A percentile compares a stretch with the other conserved stretches of the same genome.
These are phyloP conservation scores for Mrakia frigida DNA, from an alignment of 768 basidiomycete genomes.

Conservation along the genomic window DNA sequence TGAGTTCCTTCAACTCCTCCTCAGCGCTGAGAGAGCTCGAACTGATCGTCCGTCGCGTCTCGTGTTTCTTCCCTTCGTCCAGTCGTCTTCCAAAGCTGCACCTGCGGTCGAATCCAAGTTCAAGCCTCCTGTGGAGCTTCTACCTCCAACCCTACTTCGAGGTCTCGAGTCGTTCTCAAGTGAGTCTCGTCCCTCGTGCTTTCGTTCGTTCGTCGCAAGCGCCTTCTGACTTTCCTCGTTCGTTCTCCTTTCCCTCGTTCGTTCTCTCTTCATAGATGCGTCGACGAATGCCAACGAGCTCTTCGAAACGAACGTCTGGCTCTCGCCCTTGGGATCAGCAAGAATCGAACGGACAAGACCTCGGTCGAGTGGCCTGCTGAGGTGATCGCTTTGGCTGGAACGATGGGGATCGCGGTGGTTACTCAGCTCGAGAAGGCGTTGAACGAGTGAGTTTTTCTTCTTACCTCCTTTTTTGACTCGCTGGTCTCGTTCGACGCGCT, in stretches of 20 bases:
- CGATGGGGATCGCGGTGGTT: slow-evolving; percentile 60
- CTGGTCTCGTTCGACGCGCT: too few relatives aligned
- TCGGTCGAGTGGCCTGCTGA: slow-evolving; percentile 56
- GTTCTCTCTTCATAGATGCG: slow-evolving; percentile 44
- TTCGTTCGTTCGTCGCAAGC: not conserved
- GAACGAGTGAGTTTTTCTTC: slow-evolving; percentile 55
- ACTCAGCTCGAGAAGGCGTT: slow-evolving; percentile 72
- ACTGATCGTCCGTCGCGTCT: slow-evolving; percentile 34
- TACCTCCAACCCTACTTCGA: slow-evolving; percentile 49
- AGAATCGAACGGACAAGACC: slow-evolving; percentile 36
- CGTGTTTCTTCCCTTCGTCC: not conserved
- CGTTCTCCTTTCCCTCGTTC: not conserved
- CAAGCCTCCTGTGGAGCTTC: slow-evolving; percentile 64
- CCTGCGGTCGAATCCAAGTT: slow-evolving; percentile 77
- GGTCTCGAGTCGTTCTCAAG: slow-evolving; percentile 53
- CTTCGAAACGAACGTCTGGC: slow-evolving; percentile 84
- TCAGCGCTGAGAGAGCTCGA: not conserved
- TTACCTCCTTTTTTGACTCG: not conserved
- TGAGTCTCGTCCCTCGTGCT: slow-evolving; percentile 40
- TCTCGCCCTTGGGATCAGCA: slow-evolving; percentile 80
- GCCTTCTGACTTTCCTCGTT: not conserved
- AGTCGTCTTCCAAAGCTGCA: slow-evolving; percentile 63
- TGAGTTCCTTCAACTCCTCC: not conserved
- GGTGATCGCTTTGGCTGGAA: slow-evolving; percentile 57
- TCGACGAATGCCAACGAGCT: slow-evolving; percentile 72